Evolutionary conservation across 2,329 filamentous ascomycete genomes (phyloP), one percentile per base, ranked within the genome.

Genomic region (Hymenotorrendiella dingleyae): DNA sequence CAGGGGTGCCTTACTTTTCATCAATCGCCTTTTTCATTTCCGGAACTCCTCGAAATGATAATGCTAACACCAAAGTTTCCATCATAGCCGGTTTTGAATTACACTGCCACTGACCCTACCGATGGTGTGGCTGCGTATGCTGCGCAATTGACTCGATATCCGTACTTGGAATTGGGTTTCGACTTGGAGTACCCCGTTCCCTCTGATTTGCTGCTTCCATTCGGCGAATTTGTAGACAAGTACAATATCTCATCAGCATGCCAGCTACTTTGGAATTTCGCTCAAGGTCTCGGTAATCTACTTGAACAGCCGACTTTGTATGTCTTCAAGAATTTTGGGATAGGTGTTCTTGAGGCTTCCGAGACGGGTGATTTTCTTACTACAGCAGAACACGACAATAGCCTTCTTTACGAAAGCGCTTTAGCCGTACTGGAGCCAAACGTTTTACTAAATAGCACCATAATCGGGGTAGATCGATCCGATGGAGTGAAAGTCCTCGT

Each of bases 231-330:
- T 26, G 48, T 51, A 20, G 30, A 42, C 12, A 55, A 55, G 29
- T 50, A 55, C 54, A 54, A 61, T n/a, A 55, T 77, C 4, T 54
- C 63, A 16, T 66, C 62, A 21, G 58, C 67, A 2, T 60, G 72
- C 1, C 62, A 60, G n/a, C 57, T 62, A 6, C 61, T 72, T 12
- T 70, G 63, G 46, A 50, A 53, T 11, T 64, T 65, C 42, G 63
- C 65, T 17, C 63, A 71, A 37, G 72, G 70, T 3, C 50, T 70
- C 2, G 67, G 67, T 12, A 66, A 73, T 46, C 59, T 72, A 27
- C 55, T 69, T 4, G 59, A 62, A 3, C 49, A 62, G 9, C 62
- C 66, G n/a, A 68, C 68, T 1, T 42, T 76, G 6, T 71, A 71
- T 49, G 61, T 72, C 11, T 62, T 74, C 48, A 68, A 71, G 46